Evolutionary conservation across 1,284 basidiomycete species (phyloP).

Genomic region (Pseudozyma flocculosa): DNA sequence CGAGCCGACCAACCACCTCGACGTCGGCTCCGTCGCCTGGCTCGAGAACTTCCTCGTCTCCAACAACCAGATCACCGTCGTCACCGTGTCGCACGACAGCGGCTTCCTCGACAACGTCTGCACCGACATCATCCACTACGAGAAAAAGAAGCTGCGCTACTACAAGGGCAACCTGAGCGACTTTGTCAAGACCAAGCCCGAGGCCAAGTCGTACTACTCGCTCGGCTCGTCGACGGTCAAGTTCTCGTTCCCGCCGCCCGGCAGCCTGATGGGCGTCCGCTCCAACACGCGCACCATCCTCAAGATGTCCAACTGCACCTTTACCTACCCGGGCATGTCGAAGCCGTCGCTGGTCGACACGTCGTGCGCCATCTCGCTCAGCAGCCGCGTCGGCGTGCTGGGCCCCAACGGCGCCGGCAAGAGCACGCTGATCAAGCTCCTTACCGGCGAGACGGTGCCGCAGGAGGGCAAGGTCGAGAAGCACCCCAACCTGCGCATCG

Average conservation of each 20-base stretch:
- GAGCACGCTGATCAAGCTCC: conserved; percentile 92
- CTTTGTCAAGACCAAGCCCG: conserved; percentile 88
- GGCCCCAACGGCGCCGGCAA: conserved; percentile 58
- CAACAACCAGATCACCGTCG: conserved; percentile 67
- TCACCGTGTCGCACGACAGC: conserved; percentile 97
- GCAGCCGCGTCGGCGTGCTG: conserved; percentile 60
- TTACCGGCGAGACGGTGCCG: conserved; percentile 92
- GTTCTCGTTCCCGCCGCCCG: conserved; percentile 94
- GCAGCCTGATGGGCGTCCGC: conserved; percentile 93
- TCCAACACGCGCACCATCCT: conserved; percentile 95
- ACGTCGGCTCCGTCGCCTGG: conserved; percentile 88
- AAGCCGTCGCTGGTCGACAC: conserved; percentile 83
- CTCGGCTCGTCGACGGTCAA: conserved; percentile 91
- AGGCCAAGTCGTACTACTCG: conserved; percentile 96
- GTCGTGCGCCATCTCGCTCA: conserved; percentile 88
- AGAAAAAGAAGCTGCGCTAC: conserved; percentile 92
- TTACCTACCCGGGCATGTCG: conserved; percentile 85
- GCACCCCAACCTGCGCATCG: conserved; percentile 91
- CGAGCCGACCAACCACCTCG: conserved; percentile 76
- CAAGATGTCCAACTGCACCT: conserved; percentile 88
- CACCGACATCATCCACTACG: conserved; percentile 98
- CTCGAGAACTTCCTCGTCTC: conserved; percentile 74
- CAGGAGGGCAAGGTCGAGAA: conserved; percentile 93
- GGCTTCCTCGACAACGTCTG: conserved; percentile 96
- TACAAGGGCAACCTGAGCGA: conserved; percentile 90